Evolutionary conservation across 148 eudicot genomes (phyloP), one percentile per base, ranked within the genome.

Genomic region (Arctostaphylos glauca): DNA sequence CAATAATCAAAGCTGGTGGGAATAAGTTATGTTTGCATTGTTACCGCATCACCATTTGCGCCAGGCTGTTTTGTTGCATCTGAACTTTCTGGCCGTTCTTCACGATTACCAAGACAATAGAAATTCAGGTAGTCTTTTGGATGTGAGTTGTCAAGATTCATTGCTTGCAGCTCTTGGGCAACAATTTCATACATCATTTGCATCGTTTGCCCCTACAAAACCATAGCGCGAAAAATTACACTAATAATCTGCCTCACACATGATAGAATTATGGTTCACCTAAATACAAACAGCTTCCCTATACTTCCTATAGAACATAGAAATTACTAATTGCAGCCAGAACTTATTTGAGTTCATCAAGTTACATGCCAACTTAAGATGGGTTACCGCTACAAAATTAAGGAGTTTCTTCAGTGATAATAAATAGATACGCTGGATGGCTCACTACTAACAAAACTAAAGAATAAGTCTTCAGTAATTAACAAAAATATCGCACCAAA

Each of bases 21-120:
- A 50, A 66, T 16, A 44, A 83, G 31, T 50, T 64, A 1, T 10
- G 25, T n/a, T 21, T 44, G 70, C 46, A 78, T 70, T 49, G 53
- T 84, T 93, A 94, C 95, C 90, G 81, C 82, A 43, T 88, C 91
- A 62, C 83, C 85, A 79, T 78, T 81, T 53, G 78, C 58, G 72
- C 86, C 47, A 48, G 87, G 43, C 19, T 80, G 81, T n/a, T 59
- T 86, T 41, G 56, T 53, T 43, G 86, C 60, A 76, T 75, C 71
- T 49, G 84, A 53, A 14, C 66, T 62, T 55, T 88, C 90, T 1
- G 86, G 85, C 54, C 41, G 18, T 70, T 85, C 84, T 86, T 96
- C 98, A 18, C 97, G 93, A 83, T 94, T 96, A 5, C 98, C 98
- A 81, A 96, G 96, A 78, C 98, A 96, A 55, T 90, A 96, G 88